A percentile compares a stretch with the other conserved stretches of the same genome.
Evolutionary conservation across 2,329 filamentous ascomycete species (phyloP).

Genomic region (Microdochium bolleyi): DNA sequence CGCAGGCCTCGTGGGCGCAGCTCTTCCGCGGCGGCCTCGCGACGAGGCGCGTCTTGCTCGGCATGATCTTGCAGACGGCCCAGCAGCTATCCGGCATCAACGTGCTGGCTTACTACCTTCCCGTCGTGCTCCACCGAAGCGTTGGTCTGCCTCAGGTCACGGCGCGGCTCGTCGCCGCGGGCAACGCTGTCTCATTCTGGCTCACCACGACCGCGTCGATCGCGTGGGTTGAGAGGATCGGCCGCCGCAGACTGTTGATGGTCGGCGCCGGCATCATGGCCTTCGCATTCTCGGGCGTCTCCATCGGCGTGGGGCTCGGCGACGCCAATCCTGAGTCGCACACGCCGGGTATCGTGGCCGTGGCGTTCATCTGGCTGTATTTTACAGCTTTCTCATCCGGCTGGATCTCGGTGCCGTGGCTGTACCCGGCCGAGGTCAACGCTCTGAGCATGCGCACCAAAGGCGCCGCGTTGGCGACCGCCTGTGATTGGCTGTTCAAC

Average conservation of each 20-base stretch:
- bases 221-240: constrained; percentile 1
- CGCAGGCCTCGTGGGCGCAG: constrained; percentile 2
- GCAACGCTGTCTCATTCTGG: constrained; percentile 2
- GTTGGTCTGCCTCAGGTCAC: constrained; percentile 1
- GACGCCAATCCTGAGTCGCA: not conserved
- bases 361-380: constrained; percentile 3
- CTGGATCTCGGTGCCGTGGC: constrained; percentile 9
- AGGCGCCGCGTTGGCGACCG: constrained; percentile 21
- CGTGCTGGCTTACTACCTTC: constrained; percentile 4
- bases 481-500: constrained; percentile 24
- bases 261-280: not conserved
- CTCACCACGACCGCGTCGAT: constrained; percentile 1
- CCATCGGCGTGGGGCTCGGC: not conserved
- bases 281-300: constrained; percentile 1
- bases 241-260: constrained; percentile 2
- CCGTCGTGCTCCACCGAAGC: constrained; percentile 1
- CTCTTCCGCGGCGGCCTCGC: constrained; percentile 3
- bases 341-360: not conserved
- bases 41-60: constrained; percentile 1
- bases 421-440: constrained; percentile 24
- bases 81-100: constrained; percentile 4
- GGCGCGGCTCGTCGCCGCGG: constrained; percentile 3
- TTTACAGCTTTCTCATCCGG: constrained; percentile 2
- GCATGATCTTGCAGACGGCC: constrained; percentile 1
- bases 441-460: constrained; percentile 24